These are phyloP conservation scores for Backusella sp. DNA, from an alignment of 192 early-diverging fungal species.

Conservation along the genomic window DNA sequence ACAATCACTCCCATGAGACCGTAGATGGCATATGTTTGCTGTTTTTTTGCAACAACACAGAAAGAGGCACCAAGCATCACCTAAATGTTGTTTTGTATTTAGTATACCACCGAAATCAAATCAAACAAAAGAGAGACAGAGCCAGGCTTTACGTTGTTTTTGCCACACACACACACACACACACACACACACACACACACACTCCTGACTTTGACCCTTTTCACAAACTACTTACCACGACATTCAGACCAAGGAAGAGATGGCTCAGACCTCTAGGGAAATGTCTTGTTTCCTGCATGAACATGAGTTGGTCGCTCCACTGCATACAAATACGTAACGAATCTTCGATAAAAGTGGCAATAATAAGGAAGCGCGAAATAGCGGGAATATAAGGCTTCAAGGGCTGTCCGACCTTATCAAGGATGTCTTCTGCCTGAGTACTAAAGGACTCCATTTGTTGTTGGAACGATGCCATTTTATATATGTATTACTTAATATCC, in stretches of 20 bases:
- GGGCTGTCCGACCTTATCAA: constrained; percentile 74
- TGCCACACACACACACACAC: not conserved
- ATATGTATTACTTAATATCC: not conserved
- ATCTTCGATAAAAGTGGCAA: constrained; percentile 96
- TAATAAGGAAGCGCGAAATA: constrained; percentile 91
- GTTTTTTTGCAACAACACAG: constrained; percentile 79
- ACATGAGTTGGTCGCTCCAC: constrained; percentile 88
- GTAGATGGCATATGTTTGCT: constrained; percentile 81
- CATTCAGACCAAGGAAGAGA: constrained; percentile 83
- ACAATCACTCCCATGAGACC: constrained; percentile 83
- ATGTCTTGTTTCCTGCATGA: constrained; percentile 75
- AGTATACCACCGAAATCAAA: not conserved
- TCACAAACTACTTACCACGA: constrained; percentile 51
- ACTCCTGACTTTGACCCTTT: not conserved
- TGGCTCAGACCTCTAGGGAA: constrained; percentile 83
- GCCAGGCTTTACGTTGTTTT: not conserved
- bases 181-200: not conserved
- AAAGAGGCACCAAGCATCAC: constrained; percentile 80
- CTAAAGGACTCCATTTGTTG: constrained; percentile 49
- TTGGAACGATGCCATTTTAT: constrained; percentile 25
- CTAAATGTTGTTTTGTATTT: constrained; percentile 24
- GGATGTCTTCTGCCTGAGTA: constrained; percentile 67
- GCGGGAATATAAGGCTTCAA: constrained; percentile 90
- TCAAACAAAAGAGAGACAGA: not conserved
- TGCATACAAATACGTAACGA: constrained; percentile 85